These are phyloP conservation scores for Glycine soja DNA, from an alignment of 306 rosid genomes.

Conservation along the genomic window DNA sequence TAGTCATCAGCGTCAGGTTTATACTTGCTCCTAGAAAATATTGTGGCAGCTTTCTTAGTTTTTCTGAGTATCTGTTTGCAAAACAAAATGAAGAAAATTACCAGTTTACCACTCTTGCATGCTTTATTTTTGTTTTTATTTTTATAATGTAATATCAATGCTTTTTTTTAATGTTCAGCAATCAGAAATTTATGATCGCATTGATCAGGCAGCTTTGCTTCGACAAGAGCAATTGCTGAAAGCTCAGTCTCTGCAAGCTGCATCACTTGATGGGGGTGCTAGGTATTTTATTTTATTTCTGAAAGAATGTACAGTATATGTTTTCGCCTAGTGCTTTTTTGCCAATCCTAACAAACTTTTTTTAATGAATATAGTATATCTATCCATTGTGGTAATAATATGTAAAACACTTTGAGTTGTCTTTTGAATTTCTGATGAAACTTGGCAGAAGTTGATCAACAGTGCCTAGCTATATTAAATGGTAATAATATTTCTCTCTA, in stretches of 20 bases:
- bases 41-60: constrained; percentile 37
- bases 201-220: constrained; percentile 83
- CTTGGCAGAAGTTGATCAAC: constrained; percentile 62
- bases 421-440: constrained; percentile 51
- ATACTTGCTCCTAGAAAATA: constrained; percentile 30
- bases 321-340: constrained; percentile 37
- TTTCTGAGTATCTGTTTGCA: background rate
- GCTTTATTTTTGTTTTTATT: background rate
- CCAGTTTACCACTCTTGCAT: constrained; percentile 17
- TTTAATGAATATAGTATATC: constrained; percentile 38
- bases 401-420: constrained; percentile 34
- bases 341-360: constrained; percentile 28
- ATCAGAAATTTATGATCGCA: constrained; percentile 83
- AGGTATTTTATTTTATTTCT: constrained; percentile 64
- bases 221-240: constrained; percentile 96
- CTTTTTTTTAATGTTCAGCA: constrained; percentile 50
- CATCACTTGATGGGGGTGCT: constrained; percentile 83
- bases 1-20: constrained; percentile 86
- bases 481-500: constrained; percentile 69
- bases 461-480: constrained; percentile 63
- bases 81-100: background rate
- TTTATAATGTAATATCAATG: background rate
- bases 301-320: background rate
- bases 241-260: constrained; percentile 80
- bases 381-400: constrained; percentile 42